These are phyloP conservation scores for Salix dunnii DNA, from an alignment of 345 rosid genomes.

Conservation along the genomic window DNA sequence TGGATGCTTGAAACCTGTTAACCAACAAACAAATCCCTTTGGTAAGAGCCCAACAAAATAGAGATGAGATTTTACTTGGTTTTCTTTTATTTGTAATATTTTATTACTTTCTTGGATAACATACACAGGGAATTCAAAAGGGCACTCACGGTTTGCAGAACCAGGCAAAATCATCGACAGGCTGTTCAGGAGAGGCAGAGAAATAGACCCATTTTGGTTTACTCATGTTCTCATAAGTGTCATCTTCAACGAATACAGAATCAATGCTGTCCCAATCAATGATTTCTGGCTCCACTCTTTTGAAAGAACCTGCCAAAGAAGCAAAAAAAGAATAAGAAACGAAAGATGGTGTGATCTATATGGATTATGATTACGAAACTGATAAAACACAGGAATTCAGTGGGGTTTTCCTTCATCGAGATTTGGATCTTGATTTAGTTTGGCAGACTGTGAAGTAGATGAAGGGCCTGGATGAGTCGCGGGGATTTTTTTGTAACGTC, in stretches of 20 bases:
- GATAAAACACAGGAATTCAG: neutral
- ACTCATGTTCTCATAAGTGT: slow-evolving; percentile 22
- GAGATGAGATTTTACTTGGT: no score
- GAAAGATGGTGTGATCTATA: neutral
- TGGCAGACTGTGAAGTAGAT: no score
- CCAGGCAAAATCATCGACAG: slow-evolving; percentile 17
- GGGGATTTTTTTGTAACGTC: neutral
- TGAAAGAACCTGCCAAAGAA: neutral
- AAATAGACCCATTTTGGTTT: slow-evolving; percentile 36
- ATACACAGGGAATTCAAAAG: neutral
- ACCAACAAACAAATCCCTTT: neutral
- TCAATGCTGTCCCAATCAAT: slow-evolving; percentile 27
- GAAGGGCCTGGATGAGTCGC: neutral
- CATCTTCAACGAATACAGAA: slow-evolving; percentile 23
- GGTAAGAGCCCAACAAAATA: neutral
- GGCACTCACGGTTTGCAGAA: slow-evolving; percentile 33
- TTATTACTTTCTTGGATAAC: no score
- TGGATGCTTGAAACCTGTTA: slow-evolving; percentile 31
- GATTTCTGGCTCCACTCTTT: slow-evolving; percentile 18
- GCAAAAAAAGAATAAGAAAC: neutral
- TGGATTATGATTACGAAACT: neutral
- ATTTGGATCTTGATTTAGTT: neutral
- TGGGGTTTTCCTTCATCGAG: neutral
- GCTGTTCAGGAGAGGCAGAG: slow-evolving; percentile 2
- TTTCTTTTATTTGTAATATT: no score